phyloP scores from a whole-genome alignment of 768 basidiomycete species.

The Suillus spraguei region DNA sequence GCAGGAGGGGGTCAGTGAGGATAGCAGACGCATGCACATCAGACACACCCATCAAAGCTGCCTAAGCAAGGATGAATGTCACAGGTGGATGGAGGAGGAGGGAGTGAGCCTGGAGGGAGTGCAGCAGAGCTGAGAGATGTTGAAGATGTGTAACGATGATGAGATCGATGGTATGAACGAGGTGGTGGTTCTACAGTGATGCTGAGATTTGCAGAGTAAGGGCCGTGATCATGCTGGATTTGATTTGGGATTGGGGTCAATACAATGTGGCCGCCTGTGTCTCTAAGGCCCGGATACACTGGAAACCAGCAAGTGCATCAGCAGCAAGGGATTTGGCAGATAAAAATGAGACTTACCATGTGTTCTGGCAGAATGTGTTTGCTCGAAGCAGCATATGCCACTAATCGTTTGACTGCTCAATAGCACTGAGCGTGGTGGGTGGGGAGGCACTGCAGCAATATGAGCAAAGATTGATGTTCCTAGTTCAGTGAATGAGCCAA shows the following conservation, averaged over 20 bases:
- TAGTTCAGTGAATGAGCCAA: no score
- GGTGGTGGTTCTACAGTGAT: constrained; percentile 31
- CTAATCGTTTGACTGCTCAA: no score
- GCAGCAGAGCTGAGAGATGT: constrained; percentile 32
- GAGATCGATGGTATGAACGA: constrained; percentile 20
- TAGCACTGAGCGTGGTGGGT: no score
- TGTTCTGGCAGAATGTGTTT: no score
- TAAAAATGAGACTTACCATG: no score
- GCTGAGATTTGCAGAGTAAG: constrained; percentile 26
- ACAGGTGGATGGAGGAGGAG: constrained; percentile 33
- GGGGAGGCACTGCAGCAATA: no score
- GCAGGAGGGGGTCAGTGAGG: no score
- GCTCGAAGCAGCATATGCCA: no score
- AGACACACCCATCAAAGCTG: constrained; percentile 42
- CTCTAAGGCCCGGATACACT: constrained; percentile 45
- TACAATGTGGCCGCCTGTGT: constrained; percentile 46
- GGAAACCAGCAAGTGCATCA: constrained; percentile 52
- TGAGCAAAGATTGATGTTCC: no score
- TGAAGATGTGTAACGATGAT: constrained; percentile 24
- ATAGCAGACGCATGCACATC: no score
- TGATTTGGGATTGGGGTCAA: constrained; percentile 33
- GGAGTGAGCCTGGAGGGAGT: constrained; percentile 40
- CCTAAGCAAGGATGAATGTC: constrained; percentile 47
- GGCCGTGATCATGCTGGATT: constrained; percentile 18
- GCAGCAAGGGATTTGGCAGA: constrained; percentile 37